Evolutionary conservation across 257 asterid species (phyloP).

Genomic region (Penstemon newberryi): DNA sequence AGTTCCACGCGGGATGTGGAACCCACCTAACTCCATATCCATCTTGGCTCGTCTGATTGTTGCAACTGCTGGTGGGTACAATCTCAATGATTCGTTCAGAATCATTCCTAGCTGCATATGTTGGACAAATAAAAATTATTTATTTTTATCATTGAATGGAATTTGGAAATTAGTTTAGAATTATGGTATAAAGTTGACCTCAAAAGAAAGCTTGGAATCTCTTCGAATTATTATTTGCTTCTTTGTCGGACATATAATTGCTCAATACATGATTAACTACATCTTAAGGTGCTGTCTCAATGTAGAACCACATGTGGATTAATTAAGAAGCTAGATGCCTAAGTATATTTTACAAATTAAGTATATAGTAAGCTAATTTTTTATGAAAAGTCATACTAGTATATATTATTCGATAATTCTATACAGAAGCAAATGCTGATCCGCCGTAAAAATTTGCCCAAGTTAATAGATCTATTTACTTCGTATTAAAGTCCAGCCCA

Average conservation of each 20-base stretch:
- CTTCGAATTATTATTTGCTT: not conserved
- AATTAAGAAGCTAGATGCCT: not conserved
- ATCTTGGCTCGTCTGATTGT: constrained; percentile 61
- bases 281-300: not conserved
- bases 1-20: constrained; percentile 55
- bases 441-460: no score
- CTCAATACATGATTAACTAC: not conserved
- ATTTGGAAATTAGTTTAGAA: not conserved
- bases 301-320: not conserved
- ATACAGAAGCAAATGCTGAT: no score
- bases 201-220: constrained; percentile 2
- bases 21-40: constrained; percentile 53
- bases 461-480: no score
- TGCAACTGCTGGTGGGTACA: constrained; percentile 90
- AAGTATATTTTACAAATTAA: no score
- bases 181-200: constrained; percentile 20
- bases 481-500: no score
- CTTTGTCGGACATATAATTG: not conserved
- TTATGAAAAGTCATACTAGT: no score
- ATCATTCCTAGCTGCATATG: constrained; percentile 84
- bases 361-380: no score
- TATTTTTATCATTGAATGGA: not conserved
- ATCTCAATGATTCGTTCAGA: constrained; percentile 70
- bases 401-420: no score
- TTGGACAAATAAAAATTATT: not conserved